Percentiles rank a stretch among this genome's conserved stretches.
phyloP scores from a whole-genome alignment of 257 asterid species.

The Hygrophila difformis region DNA sequence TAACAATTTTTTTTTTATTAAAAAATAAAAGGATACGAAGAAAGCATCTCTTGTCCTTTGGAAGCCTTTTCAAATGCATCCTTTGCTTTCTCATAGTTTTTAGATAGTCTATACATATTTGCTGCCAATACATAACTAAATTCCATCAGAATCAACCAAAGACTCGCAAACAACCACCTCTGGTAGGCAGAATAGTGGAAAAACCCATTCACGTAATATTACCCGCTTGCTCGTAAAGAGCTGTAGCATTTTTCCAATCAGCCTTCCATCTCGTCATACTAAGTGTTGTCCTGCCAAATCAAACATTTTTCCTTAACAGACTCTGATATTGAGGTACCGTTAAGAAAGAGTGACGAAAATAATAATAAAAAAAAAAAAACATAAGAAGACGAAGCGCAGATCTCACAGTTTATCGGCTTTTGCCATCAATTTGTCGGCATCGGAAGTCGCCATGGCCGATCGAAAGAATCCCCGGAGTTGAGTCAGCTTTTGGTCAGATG shows the following conservation, averaged over 20 bases:
- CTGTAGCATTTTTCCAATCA: conserved; percentile 92
- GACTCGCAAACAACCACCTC: neutral
- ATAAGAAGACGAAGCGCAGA: neutral
- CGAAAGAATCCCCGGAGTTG: conserved; percentile 20
- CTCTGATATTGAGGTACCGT: conserved; percentile 5
- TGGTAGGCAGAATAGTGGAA: no score
- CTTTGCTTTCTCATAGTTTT: conserved; percentile 72
- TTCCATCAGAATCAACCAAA: neutral
- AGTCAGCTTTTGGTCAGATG: conserved; percentile 21
- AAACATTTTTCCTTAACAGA: neutral
- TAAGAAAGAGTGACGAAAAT: neutral
- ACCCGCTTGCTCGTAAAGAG: conserved; percentile 94
- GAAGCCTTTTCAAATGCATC: conserved; percentile 94
- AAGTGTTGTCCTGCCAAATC: conserved; percentile 63
- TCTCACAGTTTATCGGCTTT: conserved; percentile 89
- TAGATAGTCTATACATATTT: conserved; percentile 57
- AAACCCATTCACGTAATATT: neutral
- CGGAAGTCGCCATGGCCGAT: conserved; percentile 70
- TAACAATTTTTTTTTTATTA: neutral
- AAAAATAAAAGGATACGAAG: conserved; percentile 64
- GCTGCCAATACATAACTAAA: conserved; percentile 34
- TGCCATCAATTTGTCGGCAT: conserved; percentile 73
- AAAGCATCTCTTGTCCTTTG: conserved; percentile 89
- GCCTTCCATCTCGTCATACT: conserved; percentile 91
- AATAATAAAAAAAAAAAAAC: neutral